A percentile compares a stretch with the other conserved stretches of the same genome.
Conservation (phyloP, 2,329 filamentous ascomycete species). For the Fusarium mundagurra region DNA sequence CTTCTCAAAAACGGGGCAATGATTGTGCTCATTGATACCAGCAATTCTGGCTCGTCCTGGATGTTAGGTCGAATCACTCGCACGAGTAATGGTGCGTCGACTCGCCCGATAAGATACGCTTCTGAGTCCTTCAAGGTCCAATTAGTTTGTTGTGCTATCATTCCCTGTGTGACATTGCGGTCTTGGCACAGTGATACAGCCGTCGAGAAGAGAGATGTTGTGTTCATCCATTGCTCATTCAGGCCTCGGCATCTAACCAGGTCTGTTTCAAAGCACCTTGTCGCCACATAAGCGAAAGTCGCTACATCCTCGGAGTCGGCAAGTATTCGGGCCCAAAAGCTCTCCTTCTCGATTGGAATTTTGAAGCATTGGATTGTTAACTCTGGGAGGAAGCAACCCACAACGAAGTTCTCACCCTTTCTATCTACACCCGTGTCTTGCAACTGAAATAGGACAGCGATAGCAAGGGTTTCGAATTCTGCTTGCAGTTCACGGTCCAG, state of each 20-base stretch:
- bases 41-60: fast-evolving
- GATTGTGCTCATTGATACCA: fast-evolving
- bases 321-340: not conserved
- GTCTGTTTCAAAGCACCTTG: fast-evolving
- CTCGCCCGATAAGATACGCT: fast-evolving
- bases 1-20: fast-evolving
- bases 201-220: fast-evolving
- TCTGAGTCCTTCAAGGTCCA: not conserved
- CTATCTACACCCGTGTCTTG: not conserved
- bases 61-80: fast-evolving
- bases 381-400: fast-evolving
- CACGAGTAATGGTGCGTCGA: fast-evolving
- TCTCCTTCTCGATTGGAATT: fast-evolving
- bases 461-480: fast-evolving
- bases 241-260: fast-evolving
- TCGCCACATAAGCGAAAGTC: fast-evolving
- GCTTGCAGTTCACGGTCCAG: fast-evolving
- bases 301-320: fast-evolving
- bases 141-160: fast-evolving
- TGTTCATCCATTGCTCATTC: fast-evolving
- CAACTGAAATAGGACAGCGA: fast-evolving
- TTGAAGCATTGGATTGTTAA: fast-evolving
- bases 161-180: fast-evolving
- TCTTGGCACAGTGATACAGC: not conserved
- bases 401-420: fast-evolving